phyloP scores from a whole-genome alignment of 2,329 filamentous ascomycete species.

The Talaromyces rugulosus region DNA sequence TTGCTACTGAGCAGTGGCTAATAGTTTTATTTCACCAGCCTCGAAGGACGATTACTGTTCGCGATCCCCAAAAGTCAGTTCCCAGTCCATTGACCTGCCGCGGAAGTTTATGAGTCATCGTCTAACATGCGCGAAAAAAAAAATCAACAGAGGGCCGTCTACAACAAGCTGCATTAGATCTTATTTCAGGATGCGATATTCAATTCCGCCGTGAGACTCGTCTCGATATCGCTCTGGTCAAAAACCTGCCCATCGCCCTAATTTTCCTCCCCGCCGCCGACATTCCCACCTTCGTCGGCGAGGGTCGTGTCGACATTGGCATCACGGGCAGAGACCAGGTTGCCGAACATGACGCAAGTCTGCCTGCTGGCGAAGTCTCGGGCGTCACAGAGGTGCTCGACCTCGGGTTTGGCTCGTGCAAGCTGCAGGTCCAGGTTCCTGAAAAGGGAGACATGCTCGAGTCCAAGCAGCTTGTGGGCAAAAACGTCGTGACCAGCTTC shows the following conservation, averaged over 20 bases:
- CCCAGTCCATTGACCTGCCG: conserved; percentile 1
- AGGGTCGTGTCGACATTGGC: conserved; percentile 87
- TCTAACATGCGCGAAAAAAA: background rate
- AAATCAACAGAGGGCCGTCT: conserved; percentile 74
- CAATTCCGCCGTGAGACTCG: conserved; percentile 94
- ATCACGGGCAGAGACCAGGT: conserved; percentile 95
- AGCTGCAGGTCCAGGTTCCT: conserved; percentile 94
- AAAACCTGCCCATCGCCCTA: conserved; percentile 92
- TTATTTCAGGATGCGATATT: conserved; percentile 90
- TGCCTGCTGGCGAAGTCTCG: conserved; percentile 35
- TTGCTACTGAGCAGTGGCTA: background rate
- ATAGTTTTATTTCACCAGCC: conserved; percentile 48
- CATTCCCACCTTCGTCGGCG: conserved; percentile 95
- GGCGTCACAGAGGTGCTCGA: conserved; percentile 85
- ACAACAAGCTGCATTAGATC: conserved; percentile 79
- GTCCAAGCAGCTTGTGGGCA: conserved; percentile 77
- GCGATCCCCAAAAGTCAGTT: conserved; percentile 95
- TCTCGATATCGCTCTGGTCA: conserved; percentile 94
- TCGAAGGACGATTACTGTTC: conserved; percentile 90
- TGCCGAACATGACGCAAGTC: conserved; percentile 72
- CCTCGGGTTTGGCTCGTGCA: conserved; percentile 84
- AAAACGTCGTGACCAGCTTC: conserved; percentile 94
- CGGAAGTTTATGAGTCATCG: background rate
- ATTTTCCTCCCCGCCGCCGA: conserved; percentile 96
- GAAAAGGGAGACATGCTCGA: conserved; percentile 70